phyloP scores from a whole-genome alignment of 805 yeast species.

The Huiozyma naganishii region DNA sequence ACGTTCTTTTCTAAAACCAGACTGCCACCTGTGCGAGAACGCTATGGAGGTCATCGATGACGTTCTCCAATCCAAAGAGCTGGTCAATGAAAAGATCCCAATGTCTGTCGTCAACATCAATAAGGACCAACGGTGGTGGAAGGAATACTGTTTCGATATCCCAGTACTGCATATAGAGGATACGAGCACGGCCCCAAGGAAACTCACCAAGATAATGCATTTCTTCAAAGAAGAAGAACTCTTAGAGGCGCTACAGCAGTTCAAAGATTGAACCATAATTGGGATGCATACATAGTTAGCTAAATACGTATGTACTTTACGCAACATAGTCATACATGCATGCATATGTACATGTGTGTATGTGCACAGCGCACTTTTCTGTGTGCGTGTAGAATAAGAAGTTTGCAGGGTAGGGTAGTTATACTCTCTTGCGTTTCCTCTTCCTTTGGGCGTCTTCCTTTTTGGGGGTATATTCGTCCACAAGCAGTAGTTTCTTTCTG shows the following conservation, averaged over 20 bases:
- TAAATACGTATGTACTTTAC: too few species aligned
- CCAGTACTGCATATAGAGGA: conserved; percentile 67
- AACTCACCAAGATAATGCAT: conserved; percentile 58
- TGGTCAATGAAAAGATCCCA: conserved; percentile 22
- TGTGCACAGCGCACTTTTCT: background rate
- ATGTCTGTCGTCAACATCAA: conserved; percentile 46
- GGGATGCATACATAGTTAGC: too few species aligned
- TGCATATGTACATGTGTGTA: background rate
- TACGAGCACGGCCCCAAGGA: conserved; percentile 27
- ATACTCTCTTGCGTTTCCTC: background rate
- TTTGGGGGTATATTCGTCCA: conserved; percentile 21
- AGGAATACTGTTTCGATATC: conserved; percentile 63
- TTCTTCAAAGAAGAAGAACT: conserved; percentile 46
- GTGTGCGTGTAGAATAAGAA: too few species aligned
- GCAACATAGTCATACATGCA: background rate
- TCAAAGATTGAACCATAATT: background rate
- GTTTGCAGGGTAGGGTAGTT: background rate
- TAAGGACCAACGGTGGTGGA: conserved; percentile 56
- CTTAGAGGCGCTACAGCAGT: conserved; percentile 35
- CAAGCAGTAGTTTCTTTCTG: conserved; percentile 23
- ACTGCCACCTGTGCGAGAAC: conserved; percentile 58
- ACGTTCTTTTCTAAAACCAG: conserved; percentile 45
- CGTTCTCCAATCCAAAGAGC: conserved; percentile 26
- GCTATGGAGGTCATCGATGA: conserved; percentile 43
- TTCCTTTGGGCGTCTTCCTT: conserved; percentile 9